Evolutionary conservation across 2,329 filamentous ascomycete species (phyloP), one percentile per base, ranked within the genome.

Genomic region (Xylaria sp.): DNA sequence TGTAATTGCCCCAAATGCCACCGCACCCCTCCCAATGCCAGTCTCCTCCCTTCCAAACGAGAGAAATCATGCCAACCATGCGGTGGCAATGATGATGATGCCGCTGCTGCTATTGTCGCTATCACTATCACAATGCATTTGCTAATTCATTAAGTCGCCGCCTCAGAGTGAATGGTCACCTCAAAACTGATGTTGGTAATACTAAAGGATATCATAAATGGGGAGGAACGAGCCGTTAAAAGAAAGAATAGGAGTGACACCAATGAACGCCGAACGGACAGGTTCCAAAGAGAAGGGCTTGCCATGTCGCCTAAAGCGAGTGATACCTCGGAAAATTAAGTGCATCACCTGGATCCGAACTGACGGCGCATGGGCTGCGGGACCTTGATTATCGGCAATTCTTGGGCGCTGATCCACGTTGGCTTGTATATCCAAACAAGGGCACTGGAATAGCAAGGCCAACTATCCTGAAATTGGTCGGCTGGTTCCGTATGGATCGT

Each of bases 171-270:
- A 49, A 50, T 47, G 6, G 45, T 36, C 56, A 25, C 38, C 29
- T 45, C 62, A 59, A 53, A 63, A 66, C 63, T 22, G 63, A 15
- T 49, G 64, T 45, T 55, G 60, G 47, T 56, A 64, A 61, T 61
- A 62, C 66, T 63, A 66, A 61, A 42, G 63, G 66, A 64, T 65
- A 69, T 70, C 62, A 60, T 69, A 60, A 69, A 31, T 47, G 61
- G 31, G 44, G 29, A 45, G 49, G 57, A 69, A 60, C 47, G 57
- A 65, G 45, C 53, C 68, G 58, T 68, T 33, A 60, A 69, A 61
- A 62, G 65, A 60, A 44, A 29, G 45, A 59, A 56, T 38, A 65
- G 10, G 42, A 55, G n/a, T 42, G 55, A 67, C 61, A 56, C 66
- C 63, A 63, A 42, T 54, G 47, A 66, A 69, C 68, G 61, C 68